Evolutionary conservation across 495 filamentous ascomycete genomes (phyloP).

Genomic region (Lentithecium fluviatile): DNA sequence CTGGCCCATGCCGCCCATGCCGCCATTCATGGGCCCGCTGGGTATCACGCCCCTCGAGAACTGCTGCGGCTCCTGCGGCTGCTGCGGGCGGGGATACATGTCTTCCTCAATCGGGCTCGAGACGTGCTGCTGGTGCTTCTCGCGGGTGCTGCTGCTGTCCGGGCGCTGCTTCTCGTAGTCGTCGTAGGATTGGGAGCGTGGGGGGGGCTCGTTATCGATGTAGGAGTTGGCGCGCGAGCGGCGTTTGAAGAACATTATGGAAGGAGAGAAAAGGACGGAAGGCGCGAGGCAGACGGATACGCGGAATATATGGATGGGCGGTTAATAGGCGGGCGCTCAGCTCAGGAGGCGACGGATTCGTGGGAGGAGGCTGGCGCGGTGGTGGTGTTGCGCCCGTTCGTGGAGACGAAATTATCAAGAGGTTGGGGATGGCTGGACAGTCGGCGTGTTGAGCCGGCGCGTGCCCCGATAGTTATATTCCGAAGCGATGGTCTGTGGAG

Average conservation of each 20-base stretch:
- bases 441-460: background rate
- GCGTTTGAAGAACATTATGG: slow-evolving; percentile 37
- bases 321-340: slow-evolving; percentile 6
- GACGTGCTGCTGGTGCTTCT: slow-evolving; percentile 14
- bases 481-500: background rate
- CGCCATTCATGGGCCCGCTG: slow-evolving; percentile 26
- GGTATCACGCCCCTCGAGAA: slow-evolving; percentile 13
- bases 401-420: slow-evolving; percentile 1
- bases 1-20: slow-evolving; percentile 17
- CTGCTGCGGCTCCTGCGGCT: slow-evolving; percentile 25
- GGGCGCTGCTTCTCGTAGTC: slow-evolving; percentile 30
- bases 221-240: slow-evolving; percentile 34
- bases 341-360: background rate
- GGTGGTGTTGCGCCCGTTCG: slow-evolving; percentile 1
- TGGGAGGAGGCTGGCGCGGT: background rate
- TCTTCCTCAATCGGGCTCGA: slow-evolving; percentile 22
- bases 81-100: slow-evolving; percentile 32
- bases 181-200: slow-evolving; percentile 29
- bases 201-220: slow-evolving; percentile 31
- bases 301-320: slow-evolving; percentile 7
- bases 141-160: slow-evolving; percentile 6
- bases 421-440: slow-evolving; percentile 6
- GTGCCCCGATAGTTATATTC: background rate
- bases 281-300: background rate
- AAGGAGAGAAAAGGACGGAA: slow-evolving; percentile 17